Conservation (phyloP, 2,329 filamentous ascomycete genomes). For the Thelonectria olida region DNA sequence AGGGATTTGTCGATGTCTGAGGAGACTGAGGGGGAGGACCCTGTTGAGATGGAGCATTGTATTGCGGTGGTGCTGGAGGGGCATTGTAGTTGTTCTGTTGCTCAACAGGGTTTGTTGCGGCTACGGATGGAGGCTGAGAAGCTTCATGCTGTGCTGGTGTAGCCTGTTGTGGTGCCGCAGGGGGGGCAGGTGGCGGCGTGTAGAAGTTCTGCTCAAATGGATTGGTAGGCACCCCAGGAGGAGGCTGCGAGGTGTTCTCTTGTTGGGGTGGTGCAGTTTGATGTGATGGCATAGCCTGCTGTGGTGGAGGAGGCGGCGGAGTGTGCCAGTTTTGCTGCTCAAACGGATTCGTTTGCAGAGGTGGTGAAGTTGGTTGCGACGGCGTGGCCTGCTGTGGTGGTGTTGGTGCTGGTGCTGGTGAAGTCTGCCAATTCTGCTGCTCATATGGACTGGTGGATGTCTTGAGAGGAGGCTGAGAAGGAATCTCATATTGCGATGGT, state of each 20-base stretch:
- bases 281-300: too few species aligned
- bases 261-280: not conserved
- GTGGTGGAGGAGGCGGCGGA: not conserved
- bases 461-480: too few species aligned
- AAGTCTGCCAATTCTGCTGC: too few species aligned
- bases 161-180: not conserved
- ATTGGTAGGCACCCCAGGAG: too few species aligned
- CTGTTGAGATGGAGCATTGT: too few species aligned
- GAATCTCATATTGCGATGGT: too few species aligned
- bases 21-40: not conserved
- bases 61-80: slow-evolving; percentile 4
- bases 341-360: not conserved
- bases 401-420: too few species aligned
- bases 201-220: slow-evolving; percentile 5
- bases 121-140: too few species aligned
- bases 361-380: not conserved
- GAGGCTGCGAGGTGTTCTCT: not conserved
- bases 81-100: too few species aligned
- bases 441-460: too few species aligned
- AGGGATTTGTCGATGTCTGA: slow-evolving; percentile 4
- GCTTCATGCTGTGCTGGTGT: not conserved
- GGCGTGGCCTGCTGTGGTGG: not conserved
- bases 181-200: not conserved
- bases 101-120: too few species aligned
- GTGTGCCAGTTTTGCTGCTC: not conserved